phyloP scores from a whole-genome alignment of 202 grass and related monocot species.

The Eragrostis tef region DNA sequence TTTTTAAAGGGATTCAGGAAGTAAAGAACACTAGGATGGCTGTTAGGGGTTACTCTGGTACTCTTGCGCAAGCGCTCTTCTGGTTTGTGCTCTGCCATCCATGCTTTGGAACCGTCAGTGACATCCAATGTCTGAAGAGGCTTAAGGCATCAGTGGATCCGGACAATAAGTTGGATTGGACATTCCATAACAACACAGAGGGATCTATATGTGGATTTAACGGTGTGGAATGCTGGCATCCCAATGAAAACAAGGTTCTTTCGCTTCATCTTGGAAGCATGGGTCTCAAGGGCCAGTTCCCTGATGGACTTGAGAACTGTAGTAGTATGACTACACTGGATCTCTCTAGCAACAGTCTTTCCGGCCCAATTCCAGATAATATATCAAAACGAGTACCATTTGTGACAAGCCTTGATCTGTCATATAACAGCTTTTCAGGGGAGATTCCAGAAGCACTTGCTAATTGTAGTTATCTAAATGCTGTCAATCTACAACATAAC shows the following conservation, averaged over 20 bases:
- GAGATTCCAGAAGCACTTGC: constrained; percentile 71
- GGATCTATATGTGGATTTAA: constrained; percentile 76
- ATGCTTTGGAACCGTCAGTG: constrained; percentile 59
- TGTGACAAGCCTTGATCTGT: constrained; percentile 83
- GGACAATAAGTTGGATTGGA: constrained; percentile 63
- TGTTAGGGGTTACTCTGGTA: neutral
- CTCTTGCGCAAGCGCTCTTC: constrained; percentile 26
- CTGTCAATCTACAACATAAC: constrained; percentile 77
- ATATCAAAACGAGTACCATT: constrained; percentile 64
- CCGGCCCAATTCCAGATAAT: constrained; percentile 64
- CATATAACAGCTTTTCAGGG: constrained; percentile 83
- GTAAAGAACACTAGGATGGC: constrained; percentile 42
- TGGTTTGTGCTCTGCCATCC: constrained; percentile 39
- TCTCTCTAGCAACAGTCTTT: constrained; percentile 84
- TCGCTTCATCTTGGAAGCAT: constrained; percentile 73
- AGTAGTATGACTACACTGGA: constrained; percentile 81
- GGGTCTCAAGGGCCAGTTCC: constrained; percentile 73
- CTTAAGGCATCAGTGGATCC: constrained; percentile 69
- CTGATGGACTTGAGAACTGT: constrained; percentile 82
- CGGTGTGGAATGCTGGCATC: constrained; percentile 93
- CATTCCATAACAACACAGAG: constrained; percentile 65
- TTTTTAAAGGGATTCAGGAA: constrained; percentile 11
- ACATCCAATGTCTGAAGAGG: constrained; percentile 65
- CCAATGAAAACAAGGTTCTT: constrained; percentile 81
- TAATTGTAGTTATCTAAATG: constrained; percentile 74